Evolutionary conservation across 768 basidiomycete genomes (phyloP).

Genomic region (Leccinum subgranulosum): DNA sequence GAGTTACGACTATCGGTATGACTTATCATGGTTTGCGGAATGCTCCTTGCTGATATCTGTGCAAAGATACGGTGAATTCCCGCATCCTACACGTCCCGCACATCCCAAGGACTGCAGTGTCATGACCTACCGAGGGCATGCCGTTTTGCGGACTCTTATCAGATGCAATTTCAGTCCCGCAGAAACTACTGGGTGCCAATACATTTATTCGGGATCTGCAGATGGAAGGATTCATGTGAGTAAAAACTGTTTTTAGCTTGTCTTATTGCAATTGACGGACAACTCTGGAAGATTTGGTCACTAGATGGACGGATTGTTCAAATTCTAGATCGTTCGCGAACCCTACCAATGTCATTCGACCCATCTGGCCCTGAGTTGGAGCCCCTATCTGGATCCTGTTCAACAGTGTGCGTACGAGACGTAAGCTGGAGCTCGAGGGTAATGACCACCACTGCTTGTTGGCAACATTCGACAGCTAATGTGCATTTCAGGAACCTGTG

Average conservation of each 20-base stretch:
- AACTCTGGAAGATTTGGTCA: constrained; percentile 75
- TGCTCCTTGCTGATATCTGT: constrained; percentile 8
- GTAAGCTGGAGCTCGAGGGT: constrained; percentile 93
- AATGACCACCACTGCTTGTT: constrained; percentile 3
- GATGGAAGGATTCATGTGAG: constrained; percentile 83
- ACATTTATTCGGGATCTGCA: constrained; percentile 90
- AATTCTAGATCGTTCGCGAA: constrained; percentile 75
- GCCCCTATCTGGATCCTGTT: constrained; percentile 25
- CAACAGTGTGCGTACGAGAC: constrained; percentile 73
- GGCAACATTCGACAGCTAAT: constrained; percentile 4
- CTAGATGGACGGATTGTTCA: constrained; percentile 86
- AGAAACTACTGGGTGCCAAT: constrained; percentile 88
- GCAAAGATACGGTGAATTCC: constrained; percentile 61
- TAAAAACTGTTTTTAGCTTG: constrained; percentile 2
- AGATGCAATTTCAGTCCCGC: constrained; percentile 94
- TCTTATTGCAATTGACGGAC: constrained; percentile 2
- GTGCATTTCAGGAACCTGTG: constrained; percentile 63
- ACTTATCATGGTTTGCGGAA: not conserved
- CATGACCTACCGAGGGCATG: constrained; percentile 93
- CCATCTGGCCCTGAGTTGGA: constrained; percentile 62
- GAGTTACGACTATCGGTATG: constrained; percentile 82
- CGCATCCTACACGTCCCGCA: constrained; percentile 53
- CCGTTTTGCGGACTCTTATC: constrained; percentile 87
- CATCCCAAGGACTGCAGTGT: constrained; percentile 92
- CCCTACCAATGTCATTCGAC: constrained; percentile 66